Evolutionary conservation across 2,329 filamentous ascomycete species (phyloP).

Genomic region (Neonectria coccinea): DNA sequence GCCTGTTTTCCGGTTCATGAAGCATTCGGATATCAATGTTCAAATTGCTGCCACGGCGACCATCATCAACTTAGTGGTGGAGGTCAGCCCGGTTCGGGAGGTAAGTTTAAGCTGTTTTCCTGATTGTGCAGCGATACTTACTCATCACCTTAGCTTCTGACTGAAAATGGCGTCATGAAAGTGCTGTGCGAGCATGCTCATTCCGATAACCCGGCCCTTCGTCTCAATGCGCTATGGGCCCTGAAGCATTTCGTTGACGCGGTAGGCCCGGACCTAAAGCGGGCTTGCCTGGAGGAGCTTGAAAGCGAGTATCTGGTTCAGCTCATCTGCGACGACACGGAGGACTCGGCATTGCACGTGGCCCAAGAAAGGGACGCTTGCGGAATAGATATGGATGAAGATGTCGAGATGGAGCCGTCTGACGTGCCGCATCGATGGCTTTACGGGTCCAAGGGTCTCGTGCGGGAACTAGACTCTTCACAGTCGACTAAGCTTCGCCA

Average conservation of each 20-base stretch:
- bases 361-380: slow-evolving; percentile 46
- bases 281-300: slow-evolving; percentile 80
- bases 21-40: slow-evolving; percentile 80
- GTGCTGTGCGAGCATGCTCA: slow-evolving; percentile 87
- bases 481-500: slow-evolving; percentile 59
- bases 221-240: slow-evolving; percentile 91
- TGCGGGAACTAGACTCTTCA: slow-evolving; percentile 51
- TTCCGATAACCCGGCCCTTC: slow-evolving; percentile 80
- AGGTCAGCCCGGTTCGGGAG: slow-evolving; percentile 91
- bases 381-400: slow-evolving; percentile 64
- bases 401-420: slow-evolving; percentile 66
- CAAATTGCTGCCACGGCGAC: slow-evolving; percentile 87
- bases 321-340: slow-evolving; percentile 75
- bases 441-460: slow-evolving; percentile 47
- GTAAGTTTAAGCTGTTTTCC: slow-evolving; percentile 61
- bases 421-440: slow-evolving; percentile 58
- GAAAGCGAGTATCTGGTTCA: slow-evolving; percentile 84
- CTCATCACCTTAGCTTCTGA: slow-evolving; percentile 69
- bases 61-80: slow-evolving; percentile 85
- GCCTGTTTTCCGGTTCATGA: slow-evolving; percentile 81
- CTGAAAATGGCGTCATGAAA: slow-evolving; percentile 78
- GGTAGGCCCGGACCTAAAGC: slow-evolving; percentile 78
- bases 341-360: slow-evolving; percentile 62
- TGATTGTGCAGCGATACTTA: slow-evolving; percentile 1
- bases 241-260: slow-evolving; percentile 89